phyloP scores from a whole-genome alignment of 2,329 filamentous ascomycete genomes.

The Juglanconis sp. region DNA sequence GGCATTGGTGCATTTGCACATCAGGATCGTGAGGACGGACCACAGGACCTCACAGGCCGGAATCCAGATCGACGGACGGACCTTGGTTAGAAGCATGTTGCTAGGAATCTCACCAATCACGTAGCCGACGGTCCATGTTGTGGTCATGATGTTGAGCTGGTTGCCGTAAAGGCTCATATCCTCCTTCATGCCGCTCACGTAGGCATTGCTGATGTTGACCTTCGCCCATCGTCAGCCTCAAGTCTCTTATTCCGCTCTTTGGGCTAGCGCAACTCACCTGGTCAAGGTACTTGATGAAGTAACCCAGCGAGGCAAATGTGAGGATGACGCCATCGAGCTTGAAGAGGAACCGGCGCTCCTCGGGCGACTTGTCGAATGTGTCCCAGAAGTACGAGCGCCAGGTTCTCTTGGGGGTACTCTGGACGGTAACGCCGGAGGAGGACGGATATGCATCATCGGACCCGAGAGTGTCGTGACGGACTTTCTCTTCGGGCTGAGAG shows the following conservation, averaged over 20 bases:
- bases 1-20: slow-evolving; percentile 28
- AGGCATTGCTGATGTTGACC: slow-evolving; percentile 40
- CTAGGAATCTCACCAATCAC: slow-evolving; percentile 36
- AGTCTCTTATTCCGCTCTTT: background rate
- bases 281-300: slow-evolving; percentile 43
- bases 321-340: slow-evolving; percentile 32
- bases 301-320: slow-evolving; percentile 38
- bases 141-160: slow-evolving; percentile 35
- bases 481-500: background rate
- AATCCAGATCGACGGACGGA: slow-evolving; percentile 42
- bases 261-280: slow-evolving; percentile 20
- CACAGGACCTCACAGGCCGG: slow-evolving; percentile 36
- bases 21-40: slow-evolving; percentile 33
- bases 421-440: slow-evolving; percentile 8
- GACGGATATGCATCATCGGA: background rate
- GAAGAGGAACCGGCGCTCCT: slow-evolving; percentile 30
- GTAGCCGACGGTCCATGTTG: slow-evolving; percentile 36
- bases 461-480: background rate
- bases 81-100: slow-evolving; percentile 35
- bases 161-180: slow-evolving; percentile 39
- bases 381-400: slow-evolving; percentile 51
- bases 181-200: slow-evolving; percentile 45
- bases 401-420: slow-evolving; percentile 32
- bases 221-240: background rate
- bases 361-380: slow-evolving; percentile 36